Evolutionary conservation across 257 asterid genomes (phyloP), one percentile per base, ranked within the genome.

Genomic region (Solanum lignicaule): DNA sequence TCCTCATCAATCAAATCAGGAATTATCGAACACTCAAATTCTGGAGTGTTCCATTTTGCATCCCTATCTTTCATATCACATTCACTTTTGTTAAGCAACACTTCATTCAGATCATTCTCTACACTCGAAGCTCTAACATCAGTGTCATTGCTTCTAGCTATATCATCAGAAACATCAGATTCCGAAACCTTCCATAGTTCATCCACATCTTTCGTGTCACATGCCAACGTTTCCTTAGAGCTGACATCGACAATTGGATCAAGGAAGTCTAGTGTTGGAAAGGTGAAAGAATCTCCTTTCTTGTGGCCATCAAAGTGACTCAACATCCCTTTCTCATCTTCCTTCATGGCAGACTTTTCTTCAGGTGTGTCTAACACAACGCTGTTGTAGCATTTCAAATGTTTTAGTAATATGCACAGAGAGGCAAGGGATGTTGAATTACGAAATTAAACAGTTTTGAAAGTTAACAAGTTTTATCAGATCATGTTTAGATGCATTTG

Each of bases 281-380:
- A 79, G 52, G 62, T 55, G 86, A 90, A 84, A 29, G 87, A 83
- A 88, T 93, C 91, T 31, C 87, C 92, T 66, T 71, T 84, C 87
- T 75, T 90, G 23, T 82, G 88, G 65, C 83, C 84, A 87, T 90
- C 90, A n/a, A 93, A 89, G 90, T 86, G 93, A 33, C 33, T 83
- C 66, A 85, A 48, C 5, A 78, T 86, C 69, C 88, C 91, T 35
- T 87, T 87, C 92, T 91, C 90, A 87, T 90, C 88, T 89, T 91
- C 98, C 91, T 91, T 93, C 95, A 91, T 92, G 86, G 72, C 91
- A 89, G 79, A 86, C 89, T 88, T 90, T 89, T 71, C 88, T 86
- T 92, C 93, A 87, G 90, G 86, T 74, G 73, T 41, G 87, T 91
- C 90, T 46, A 90, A 83, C 82, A 60, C 90, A 87, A 48, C 89